Base-by-base conservation (phyloP, 768 basidiomycete species). In the Lentinula aciculospora region DNA sequence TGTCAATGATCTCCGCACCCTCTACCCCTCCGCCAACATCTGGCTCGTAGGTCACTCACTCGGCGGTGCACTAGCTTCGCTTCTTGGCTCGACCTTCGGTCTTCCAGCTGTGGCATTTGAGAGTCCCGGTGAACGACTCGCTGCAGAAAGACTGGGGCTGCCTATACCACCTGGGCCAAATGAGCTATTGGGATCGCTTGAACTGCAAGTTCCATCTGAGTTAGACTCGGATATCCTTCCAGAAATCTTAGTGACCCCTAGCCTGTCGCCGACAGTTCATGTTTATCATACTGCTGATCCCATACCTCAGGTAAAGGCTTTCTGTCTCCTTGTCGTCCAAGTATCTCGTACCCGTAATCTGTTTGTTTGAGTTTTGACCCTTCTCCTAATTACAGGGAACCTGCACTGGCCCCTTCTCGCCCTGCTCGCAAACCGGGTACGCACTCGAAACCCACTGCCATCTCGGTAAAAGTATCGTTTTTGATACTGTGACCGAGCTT, bases 231-330 rank as follows among this genome's bases (percentile, higher is more conserved):
- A 49, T 34, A 12, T 39, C 13, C 13, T 44, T 4, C 42, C 13
- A 6, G 29, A 21, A n/a, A 17, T 17, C 2, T 45, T 13, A n/a
- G 8, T 57, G 2, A 28, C 25, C 5, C 56, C 56, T 3, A 25
- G 25, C 39, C 17, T 53, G 23, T 53, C 44, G 17, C 56, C 56
- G 15, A 36, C 32, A n/a, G 86, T 82, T 0, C 94, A 98, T 65
- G 76, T 98, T 25, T 97, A 89, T 65, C 92, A 98, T 69, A 95
- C 86, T 1, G 89, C 88, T 1, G 96, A 98, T 69, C 96, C 95
- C 0, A 94, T 98, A 39, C 85, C 96, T 0, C 89, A 90, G 42
- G 42, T 44, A 44, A 39, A n/a, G 3, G 17, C 15, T 7, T 19
- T 39, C 19, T 44, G 7, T 9, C n/a, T 44, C 42, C 9, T 6